Evolutionary conservation across 768 basidiomycete genomes (phyloP).

Genomic region (Termitomyces sp.): DNA sequence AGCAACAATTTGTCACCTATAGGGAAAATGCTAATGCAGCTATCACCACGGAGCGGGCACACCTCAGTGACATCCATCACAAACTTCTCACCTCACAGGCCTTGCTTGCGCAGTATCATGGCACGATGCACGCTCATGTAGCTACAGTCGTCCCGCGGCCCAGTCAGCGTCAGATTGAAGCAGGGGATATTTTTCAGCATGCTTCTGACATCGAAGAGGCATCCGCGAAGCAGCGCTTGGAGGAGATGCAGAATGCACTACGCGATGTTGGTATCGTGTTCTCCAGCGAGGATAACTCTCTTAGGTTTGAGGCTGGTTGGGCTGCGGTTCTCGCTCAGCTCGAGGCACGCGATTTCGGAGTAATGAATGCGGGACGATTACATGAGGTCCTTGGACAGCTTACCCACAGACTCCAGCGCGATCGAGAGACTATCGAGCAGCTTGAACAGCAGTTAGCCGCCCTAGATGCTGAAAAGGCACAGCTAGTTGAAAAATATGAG

Average conservation of each 20-base stretch:
- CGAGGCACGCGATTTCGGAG: constrained; percentile 5
- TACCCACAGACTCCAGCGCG: constrained; percentile 7
- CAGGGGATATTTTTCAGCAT: background rate
- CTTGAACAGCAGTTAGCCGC: constrained; percentile 6
- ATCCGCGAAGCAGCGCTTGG: constrained; percentile 7
- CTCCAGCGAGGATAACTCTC: constrained; percentile 11
- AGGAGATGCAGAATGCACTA: constrained; percentile 9
- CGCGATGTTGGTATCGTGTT: constrained; percentile 13
- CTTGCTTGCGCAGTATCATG: constrained; percentile 9
- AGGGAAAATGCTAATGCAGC: constrained; percentile 3
- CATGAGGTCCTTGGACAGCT: constrained; percentile 12
- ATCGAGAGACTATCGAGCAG: constrained; percentile 13
- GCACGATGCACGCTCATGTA: background rate
- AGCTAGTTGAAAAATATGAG: constrained; percentile 9
- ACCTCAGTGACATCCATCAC: background rate
- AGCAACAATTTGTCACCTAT: constrained; percentile 7
- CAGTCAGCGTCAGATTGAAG: background rate
- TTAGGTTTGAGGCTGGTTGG: constrained; percentile 14
- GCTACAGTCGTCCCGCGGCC: background rate
- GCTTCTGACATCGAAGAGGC: background rate
- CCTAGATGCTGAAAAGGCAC: constrained; percentile 8
- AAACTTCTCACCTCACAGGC: constrained; percentile 5
- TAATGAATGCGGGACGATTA: constrained; percentile 11
- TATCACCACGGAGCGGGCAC: constrained; percentile 6
- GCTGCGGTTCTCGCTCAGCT: constrained; percentile 14